These are phyloP conservation scores for Starmerella riodocensis DNA, from an alignment of 805 yeast genomes.

Conservation along the genomic window DNA sequence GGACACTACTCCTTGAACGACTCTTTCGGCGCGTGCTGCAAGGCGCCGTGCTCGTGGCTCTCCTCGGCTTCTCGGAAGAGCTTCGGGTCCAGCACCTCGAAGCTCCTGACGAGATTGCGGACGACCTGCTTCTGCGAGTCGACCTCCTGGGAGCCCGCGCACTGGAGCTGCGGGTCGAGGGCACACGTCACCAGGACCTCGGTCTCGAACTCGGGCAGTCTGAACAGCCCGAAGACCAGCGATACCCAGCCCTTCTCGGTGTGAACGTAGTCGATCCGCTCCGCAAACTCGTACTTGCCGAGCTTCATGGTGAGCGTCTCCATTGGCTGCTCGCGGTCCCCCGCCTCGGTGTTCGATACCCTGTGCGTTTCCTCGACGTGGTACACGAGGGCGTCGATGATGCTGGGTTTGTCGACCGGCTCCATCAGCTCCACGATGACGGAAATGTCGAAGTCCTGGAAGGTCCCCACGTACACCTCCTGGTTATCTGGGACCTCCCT, in stretches of 20 bases:
- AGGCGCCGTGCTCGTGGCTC: conserved; percentile 1
- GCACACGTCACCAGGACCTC: conserved; percentile 20
- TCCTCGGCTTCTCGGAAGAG: conserved; percentile 7
- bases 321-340: conserved; percentile 7
- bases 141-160: background rate
- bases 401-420: conserved; percentile 23
- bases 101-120: conserved; percentile 9
- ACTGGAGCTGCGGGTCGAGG: background rate
- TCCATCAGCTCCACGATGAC: conserved; percentile 33
- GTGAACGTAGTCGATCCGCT: conserved; percentile 16
- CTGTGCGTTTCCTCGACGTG: conserved; percentile 22
- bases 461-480: conserved; percentile 61
- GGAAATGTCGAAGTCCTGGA: conserved; percentile 25
- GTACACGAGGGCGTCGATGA: conserved; percentile 15
- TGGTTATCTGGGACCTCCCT: conserved; percentile 88
- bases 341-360: conserved; percentile 10
- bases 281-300: conserved; percentile 12
- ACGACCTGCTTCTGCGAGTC: conserved; percentile 11
- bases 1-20: too few relatives aligned
- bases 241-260: conserved; percentile 2
- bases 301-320: conserved; percentile 7
- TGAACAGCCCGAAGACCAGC: conserved; percentile 17
- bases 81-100: conserved; percentile 15
- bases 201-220: conserved; percentile 16
- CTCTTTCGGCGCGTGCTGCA: too few relatives aligned